These are phyloP conservation scores for Blastobotrys elegans DNA, from an alignment of 1,139 yeast genomes.

Conservation along the genomic window DNA sequence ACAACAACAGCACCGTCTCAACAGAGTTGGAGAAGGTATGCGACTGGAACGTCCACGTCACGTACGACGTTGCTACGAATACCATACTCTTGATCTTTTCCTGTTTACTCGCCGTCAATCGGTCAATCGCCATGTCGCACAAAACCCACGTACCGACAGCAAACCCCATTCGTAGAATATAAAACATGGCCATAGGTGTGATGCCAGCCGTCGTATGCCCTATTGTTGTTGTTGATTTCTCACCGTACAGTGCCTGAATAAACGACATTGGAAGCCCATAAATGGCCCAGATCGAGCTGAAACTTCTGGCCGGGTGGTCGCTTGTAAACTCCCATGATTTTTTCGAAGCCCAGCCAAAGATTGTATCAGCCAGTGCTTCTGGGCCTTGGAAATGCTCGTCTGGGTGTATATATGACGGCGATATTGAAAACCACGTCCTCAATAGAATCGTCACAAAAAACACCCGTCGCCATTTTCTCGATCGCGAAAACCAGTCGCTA, in stretches of 20 bases:
- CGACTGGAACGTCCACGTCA: constrained; percentile 74
- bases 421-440: constrained; percentile 55
- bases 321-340: constrained; percentile 82
- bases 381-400: constrained; percentile 94
- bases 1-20: constrained; percentile 66
- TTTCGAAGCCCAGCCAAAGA: constrained; percentile 49
- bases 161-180: constrained; percentile 53
- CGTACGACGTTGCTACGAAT: constrained; percentile 70
- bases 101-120: constrained; percentile 52
- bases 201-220: too few species aligned
- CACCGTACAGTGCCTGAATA: constrained; percentile 26
- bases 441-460: constrained; percentile 38
- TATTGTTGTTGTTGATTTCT: neutral
- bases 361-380: constrained; percentile 55
- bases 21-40: constrained; percentile 86
- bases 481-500: constrained; percentile 10
- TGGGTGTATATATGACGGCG: constrained; percentile 88
- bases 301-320: constrained; percentile 63
- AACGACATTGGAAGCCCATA: constrained; percentile 58
- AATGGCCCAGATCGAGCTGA: constrained; percentile 58
- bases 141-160: constrained; percentile 55
- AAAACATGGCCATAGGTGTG: constrained; percentile 45
- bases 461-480: constrained; percentile 27
- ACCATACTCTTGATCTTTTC: constrained; percentile 61
- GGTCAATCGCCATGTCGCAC: constrained; percentile 44